A percentile compares a stretch with the other conserved stretches of the same genome.
phyloP scores from a whole-genome alignment of 257 asterid species.

The Nicotiana noctiflora region DNA sequence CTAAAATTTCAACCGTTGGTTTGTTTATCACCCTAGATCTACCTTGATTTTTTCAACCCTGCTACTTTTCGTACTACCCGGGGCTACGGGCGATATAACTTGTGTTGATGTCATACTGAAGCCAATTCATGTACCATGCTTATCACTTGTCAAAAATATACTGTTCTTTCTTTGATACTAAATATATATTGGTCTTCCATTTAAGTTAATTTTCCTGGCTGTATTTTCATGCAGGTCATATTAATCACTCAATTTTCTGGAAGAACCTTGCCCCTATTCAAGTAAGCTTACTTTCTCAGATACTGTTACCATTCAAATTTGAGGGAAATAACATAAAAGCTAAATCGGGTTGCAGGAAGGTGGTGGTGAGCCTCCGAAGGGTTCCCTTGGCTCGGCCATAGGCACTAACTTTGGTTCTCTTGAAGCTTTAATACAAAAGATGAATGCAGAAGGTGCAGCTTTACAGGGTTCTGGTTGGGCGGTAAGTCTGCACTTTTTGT shows the following conservation, averaged over 20 bases:
- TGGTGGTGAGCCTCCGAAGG: slow-evolving; percentile 74
- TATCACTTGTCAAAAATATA: background rate
- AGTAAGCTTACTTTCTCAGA: slow-evolving; percentile 30
- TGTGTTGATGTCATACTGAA: background rate
- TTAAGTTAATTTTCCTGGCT: background rate
- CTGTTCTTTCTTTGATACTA: background rate
- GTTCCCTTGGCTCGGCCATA: slow-evolving; percentile 50
- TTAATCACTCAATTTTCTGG: slow-evolving; percentile 82
- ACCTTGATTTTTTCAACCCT: background rate
- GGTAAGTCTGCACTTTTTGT: slow-evolving; percentile 30
- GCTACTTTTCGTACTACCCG: background rate
- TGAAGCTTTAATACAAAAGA: slow-evolving; percentile 51
- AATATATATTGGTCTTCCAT: background rate
- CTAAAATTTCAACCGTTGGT: background rate
- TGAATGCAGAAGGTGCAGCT: slow-evolving; percentile 81
- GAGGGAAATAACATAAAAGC: background rate
- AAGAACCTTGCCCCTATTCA: slow-evolving; percentile 70
- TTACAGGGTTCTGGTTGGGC: slow-evolving; percentile 91
- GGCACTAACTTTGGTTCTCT: slow-evolving; percentile 56
- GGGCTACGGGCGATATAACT: background rate
- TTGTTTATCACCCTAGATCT: background rate
- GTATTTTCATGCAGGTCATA: background rate
- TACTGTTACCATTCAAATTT: background rate
- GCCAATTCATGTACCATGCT: background rate
- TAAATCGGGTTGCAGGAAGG: slow-evolving; percentile 46